Percentiles rank a stretch among this genome's conserved stretches.
Conservation (phyloP, 179 eudicot species). For the Drosera spatulata region DNA sequence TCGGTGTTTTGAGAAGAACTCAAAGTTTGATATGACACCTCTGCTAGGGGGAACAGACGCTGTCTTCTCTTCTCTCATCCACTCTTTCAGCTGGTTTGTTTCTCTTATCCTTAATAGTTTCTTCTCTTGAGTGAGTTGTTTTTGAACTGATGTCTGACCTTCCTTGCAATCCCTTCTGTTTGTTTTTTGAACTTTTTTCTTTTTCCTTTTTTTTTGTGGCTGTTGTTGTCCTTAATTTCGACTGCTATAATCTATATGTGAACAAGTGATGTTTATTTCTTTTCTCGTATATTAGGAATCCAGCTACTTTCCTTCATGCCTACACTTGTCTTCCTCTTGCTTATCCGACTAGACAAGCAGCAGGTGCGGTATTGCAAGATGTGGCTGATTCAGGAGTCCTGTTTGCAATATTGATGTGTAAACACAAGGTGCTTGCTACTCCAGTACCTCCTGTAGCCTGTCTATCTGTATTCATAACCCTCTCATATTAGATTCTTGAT, state of each 20-base stretch:
- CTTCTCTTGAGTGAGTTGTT: conserved; percentile 3
- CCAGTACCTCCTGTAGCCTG: conserved; percentile 1
- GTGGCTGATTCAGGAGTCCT: conserved; percentile 97
- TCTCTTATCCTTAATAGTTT: conserved; percentile 15
- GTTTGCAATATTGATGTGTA: conserved; percentile 93
- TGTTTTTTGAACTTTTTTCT: too few relatives aligned
- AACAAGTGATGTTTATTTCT: background rate
- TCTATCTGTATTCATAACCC: background rate
- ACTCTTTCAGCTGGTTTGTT: conserved; percentile 88
- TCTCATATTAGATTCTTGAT: conserved; percentile 3
- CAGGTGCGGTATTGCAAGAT: conserved; percentile 92
- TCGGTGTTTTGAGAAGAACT: conserved; percentile 91
- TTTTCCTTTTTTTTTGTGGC: too few relatives aligned
- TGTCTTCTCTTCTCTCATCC: conserved; percentile 95
- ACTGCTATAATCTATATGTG: background rate
- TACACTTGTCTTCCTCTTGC: conserved; percentile 97
- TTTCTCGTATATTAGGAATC: conserved; percentile 52
- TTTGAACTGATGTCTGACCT: too few relatives aligned
- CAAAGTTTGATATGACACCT: conserved; percentile 98
- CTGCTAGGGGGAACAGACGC: conserved; percentile 98
- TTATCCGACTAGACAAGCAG: conserved; percentile 91
- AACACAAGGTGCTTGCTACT: conserved; percentile 52
- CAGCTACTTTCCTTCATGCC: conserved; percentile 96
- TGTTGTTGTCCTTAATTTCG: too few relatives aligned
- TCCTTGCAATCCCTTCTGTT: too few relatives aligned